Percentiles rank a stretch among this genome's conserved stretches.
Evolutionary conservation across 805 yeast species (phyloP).

Genomic region (Hanseniaspora lindneri): DNA sequence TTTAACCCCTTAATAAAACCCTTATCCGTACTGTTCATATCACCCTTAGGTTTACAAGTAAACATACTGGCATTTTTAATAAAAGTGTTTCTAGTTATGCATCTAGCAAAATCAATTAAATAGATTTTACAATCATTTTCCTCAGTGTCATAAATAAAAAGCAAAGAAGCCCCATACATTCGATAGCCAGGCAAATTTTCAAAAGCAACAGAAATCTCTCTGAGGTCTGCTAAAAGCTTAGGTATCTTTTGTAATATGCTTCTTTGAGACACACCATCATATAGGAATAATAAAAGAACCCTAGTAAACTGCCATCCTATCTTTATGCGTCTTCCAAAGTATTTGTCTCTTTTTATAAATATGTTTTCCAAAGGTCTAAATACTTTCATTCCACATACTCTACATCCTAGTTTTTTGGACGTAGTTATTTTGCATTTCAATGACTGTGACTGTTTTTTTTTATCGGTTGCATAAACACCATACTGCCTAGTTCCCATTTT

Average conservation of each 20-base stretch:
- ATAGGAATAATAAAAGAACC: slow-evolving; percentile 61
- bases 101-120: slow-evolving; percentile 91
- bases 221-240: slow-evolving; percentile 45
- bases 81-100: slow-evolving; percentile 56
- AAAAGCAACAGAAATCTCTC: slow-evolving; percentile 47
- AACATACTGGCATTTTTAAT: slow-evolving; percentile 30
- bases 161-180: slow-evolving; percentile 78
- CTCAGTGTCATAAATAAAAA: slow-evolving; percentile 66
- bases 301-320: slow-evolving; percentile 69
- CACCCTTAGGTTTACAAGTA: slow-evolving; percentile 62
- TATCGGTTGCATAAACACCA: slow-evolving; percentile 74
- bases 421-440: slow-evolving; percentile 75
- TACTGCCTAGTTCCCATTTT: slow-evolving; percentile 98
- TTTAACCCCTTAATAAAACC: slow-evolving; percentile 79
- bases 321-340: slow-evolving; percentile 70
- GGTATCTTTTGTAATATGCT: slow-evolving; percentile 63
- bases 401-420: slow-evolving; percentile 67
- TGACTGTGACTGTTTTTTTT: slow-evolving; percentile 68
- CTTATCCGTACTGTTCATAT: slow-evolving; percentile 45
- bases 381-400: slow-evolving; percentile 91
- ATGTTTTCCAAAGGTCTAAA: slow-evolving; percentile 41
- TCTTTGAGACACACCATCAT: slow-evolving; percentile 51
- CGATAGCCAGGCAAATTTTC: slow-evolving; percentile 57
- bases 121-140: slow-evolving; percentile 37
- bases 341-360: slow-evolving; percentile 71